Percentiles rank a stretch among this genome's conserved stretches.
phyloP scores from a whole-genome alignment of 2,329 filamentous ascomycete genomes.

The Fusarium nodosum region DNA sequence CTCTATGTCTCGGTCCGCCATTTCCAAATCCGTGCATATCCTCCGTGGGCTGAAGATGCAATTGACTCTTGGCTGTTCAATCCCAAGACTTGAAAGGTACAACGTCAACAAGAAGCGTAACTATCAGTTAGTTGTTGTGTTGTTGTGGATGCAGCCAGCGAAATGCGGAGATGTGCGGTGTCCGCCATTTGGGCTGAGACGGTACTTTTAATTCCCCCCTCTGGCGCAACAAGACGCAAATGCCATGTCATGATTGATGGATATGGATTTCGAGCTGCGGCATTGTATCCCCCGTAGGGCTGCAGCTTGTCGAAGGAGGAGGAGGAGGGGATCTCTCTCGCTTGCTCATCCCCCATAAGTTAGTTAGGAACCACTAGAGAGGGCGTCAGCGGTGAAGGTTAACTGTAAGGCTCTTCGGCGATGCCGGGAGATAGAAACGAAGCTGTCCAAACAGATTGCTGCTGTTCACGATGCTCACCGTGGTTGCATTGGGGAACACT shows the following conservation, averaged over 20 bases:
- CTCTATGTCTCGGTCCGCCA: slow-evolving; percentile 34
- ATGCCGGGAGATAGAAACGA: slow-evolving; percentile 34
- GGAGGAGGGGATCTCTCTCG: slow-evolving; percentile 28
- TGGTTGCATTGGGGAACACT: slow-evolving; percentile 27
- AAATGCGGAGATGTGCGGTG: slow-evolving; percentile 18
- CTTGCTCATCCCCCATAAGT: neutral
- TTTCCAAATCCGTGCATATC: slow-evolving; percentile 39
- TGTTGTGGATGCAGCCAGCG: slow-evolving; percentile 8
- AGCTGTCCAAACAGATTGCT: slow-evolving; percentile 30
- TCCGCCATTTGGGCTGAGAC: slow-evolving; percentile 26
- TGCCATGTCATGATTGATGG: slow-evolving; percentile 6
- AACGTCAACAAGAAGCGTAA: slow-evolving; percentile 2
- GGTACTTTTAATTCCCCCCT: neutral
- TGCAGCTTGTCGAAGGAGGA: slow-evolving; percentile 39
- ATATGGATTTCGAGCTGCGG: slow-evolving; percentile 1
- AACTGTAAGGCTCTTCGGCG: slow-evolving; percentile 42
- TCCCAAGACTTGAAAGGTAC: slow-evolving; percentile 7
- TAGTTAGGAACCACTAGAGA: neutral
- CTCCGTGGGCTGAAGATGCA: slow-evolving; percentile 40
- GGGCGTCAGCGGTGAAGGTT: slow-evolving; percentile 46
- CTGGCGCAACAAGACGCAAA: neutral
- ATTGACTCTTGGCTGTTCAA: slow-evolving; percentile 16
- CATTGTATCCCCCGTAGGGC: slow-evolving; percentile 41
- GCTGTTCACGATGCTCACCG: slow-evolving; percentile 31
- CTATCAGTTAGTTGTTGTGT: slow-evolving; percentile 9